Evolutionary conservation across 129 eudicot species (phyloP), one percentile per base, ranked within the genome.

Genomic region (Dittrichia graveolens): DNA sequence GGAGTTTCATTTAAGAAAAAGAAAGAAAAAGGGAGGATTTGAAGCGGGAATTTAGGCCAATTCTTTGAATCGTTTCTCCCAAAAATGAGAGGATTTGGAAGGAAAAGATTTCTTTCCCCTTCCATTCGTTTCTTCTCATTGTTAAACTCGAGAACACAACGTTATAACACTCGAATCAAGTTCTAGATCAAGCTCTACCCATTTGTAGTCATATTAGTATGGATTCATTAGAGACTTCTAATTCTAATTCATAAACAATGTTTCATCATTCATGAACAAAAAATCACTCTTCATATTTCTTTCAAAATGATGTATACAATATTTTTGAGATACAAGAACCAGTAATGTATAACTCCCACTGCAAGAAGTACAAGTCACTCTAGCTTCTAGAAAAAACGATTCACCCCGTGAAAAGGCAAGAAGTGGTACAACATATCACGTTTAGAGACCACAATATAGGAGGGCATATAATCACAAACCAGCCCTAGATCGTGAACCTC

Each of bases 401-500:
- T 65, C 31, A 31, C 58, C 39, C 71, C 59, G 44, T 12, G 39
- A 80, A 60, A 58, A 71, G 48, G 24, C 43, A 79, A 49, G 63
- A 79, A 49, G 63, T 73, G 75, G 48, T 80, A 74, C 80, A 67
- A 77, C 71, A 77, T 45, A 16, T 46, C 49, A 37, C 52, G 15
- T 39, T 57, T 40, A 69, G 16, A 52, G 53, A 64, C 37, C 59
- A 24, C 79, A 54, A 42, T n/a, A 57, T 75, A 71, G 50, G 15
- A 18, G 5, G 53, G 13, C 45, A 11, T 44, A 34, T 68, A 47
- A 85, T 89, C 75, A 89, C 47, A 84, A 86, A 35, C 75, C 83
- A 59, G 75, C 67, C 50, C 83, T 82, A 41, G 97, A 66, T 39
- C 92, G 96, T 14, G 81, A 72, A 65, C 79, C 85, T 68, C 91